phyloP scores from a whole-genome alignment of 1,284 basidiomycete species.

The Sparassis latifolia region DNA sequence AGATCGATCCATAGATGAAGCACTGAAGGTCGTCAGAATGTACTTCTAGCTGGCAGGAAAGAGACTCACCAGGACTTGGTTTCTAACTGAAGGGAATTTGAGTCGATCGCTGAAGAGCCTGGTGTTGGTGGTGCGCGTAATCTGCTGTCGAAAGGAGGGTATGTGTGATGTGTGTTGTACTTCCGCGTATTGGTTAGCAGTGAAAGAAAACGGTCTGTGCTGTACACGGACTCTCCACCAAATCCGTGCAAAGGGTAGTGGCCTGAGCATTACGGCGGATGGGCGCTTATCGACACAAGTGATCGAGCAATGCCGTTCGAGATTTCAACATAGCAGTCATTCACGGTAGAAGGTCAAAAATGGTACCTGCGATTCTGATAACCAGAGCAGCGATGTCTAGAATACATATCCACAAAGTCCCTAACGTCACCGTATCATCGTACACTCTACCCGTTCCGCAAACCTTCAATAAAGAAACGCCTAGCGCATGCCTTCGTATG shows the following conservation, averaged over 20 bases:
- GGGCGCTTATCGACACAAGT: too few species aligned
- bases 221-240: too few species aligned
- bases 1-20: constrained; percentile 22
- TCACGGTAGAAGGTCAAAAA: too few species aligned
- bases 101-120: constrained; percentile 25
- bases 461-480: neutral
- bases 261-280: too few species aligned
- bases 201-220: neutral
- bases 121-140: constrained; percentile 2
- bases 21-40: constrained; percentile 19
- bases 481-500: constrained; percentile 7
- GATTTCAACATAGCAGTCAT: too few species aligned
- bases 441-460: neutral
- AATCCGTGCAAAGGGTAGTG: too few species aligned
- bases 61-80: constrained; percentile 32
- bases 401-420: too few species aligned
- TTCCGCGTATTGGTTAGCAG: neutral
- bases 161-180: neutral
- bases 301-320: too few species aligned
- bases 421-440: neutral
- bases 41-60: neutral
- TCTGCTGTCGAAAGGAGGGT: constrained; percentile 6
- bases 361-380: too few species aligned
- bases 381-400: too few species aligned
- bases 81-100: constrained; percentile 26